Conservation (phyloP, 495 filamentous ascomycete genomes). For the Lasiosphaeria ovina region DNA sequence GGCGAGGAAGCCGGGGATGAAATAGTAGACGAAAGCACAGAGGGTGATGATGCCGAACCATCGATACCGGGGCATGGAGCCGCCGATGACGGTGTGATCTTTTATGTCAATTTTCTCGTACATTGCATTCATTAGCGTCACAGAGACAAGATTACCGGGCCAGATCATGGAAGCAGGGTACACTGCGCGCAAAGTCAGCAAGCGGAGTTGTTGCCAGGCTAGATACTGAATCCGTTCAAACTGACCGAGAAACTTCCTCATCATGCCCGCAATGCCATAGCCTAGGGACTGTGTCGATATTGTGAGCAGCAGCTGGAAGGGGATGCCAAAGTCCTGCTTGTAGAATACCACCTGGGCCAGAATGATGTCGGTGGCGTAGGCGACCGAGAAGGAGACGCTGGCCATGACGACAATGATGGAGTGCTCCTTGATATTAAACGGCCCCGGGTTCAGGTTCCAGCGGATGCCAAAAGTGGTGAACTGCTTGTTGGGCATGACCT, state of each 20-base stretch:
- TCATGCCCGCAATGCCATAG: constrained; percentile 71
- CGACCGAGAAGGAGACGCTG: constrained; percentile 57
- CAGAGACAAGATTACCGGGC: constrained; percentile 63
- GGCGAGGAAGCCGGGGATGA: constrained; percentile 58
- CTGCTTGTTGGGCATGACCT: constrained; percentile 48
- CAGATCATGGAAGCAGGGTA: constrained; percentile 74
- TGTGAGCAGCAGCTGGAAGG: constrained; percentile 66
- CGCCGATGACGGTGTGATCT: constrained; percentile 51
- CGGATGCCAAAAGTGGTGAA: constrained; percentile 55
- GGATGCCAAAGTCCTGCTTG: constrained; percentile 62
- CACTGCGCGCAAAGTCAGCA: constrained; percentile 32
- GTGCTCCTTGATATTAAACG: constrained; percentile 82
- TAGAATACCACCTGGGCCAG: constrained; percentile 66
- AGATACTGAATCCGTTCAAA: not conserved
- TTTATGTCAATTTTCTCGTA: constrained; percentile 55
- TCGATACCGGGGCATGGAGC: constrained; percentile 55
- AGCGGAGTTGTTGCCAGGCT: not conserved
- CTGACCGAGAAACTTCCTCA: constrained; percentile 47
- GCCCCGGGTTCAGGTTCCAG: constrained; percentile 64
- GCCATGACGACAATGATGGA: constrained; percentile 76
- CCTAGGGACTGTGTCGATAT: constrained; percentile 72
- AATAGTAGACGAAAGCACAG: constrained; percentile 56
- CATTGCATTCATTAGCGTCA: constrained; percentile 66
- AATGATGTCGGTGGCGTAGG: constrained; percentile 68
- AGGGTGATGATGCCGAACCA: constrained; percentile 57